phyloP scores from a whole-genome alignment of 1,284 basidiomycete genomes.

The Porodaedalea pini region DNA sequence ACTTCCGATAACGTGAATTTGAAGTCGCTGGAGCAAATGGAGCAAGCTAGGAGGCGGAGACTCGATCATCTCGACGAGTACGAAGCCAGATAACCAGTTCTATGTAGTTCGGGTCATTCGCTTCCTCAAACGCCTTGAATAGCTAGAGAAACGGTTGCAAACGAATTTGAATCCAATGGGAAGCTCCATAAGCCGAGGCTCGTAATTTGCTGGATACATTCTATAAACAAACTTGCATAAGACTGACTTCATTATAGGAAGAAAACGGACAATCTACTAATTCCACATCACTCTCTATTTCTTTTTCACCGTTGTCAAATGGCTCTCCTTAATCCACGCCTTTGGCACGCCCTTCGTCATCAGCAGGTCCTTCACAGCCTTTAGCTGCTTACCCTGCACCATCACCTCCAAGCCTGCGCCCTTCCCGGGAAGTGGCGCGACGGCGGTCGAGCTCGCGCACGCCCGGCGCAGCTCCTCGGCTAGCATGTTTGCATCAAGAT shows the following conservation, averaged over 20 bases:
- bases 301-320: conserved; percentile 38
- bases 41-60: too few relatives aligned
- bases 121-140: too few relatives aligned
- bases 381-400: conserved; percentile 79
- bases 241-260: background rate
- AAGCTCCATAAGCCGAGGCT: too few relatives aligned
- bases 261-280: background rate
- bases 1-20: too few relatives aligned
- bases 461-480: conserved; percentile 73
- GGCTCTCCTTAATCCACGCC: conserved; percentile 65
- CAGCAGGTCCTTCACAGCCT: conserved; percentile 63
- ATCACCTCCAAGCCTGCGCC: conserved; percentile 57
- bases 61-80: too few relatives aligned
- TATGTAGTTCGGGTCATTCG: too few relatives aligned
- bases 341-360: conserved; percentile 70
- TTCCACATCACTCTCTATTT: conserved; percentile 28
- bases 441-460: conserved; percentile 76
- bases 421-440: conserved; percentile 47
- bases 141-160: too few relatives aligned
- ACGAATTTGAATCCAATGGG: too few relatives aligned
- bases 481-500: conserved; percentile 64
- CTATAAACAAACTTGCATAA: too few relatives aligned
- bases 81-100: too few relatives aligned
- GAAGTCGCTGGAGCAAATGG: too few relatives aligned
- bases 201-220: too few relatives aligned